Base-by-base conservation (phyloP, 2,329 filamentous ascomycete species). In the Xylaria sp. region DNA sequence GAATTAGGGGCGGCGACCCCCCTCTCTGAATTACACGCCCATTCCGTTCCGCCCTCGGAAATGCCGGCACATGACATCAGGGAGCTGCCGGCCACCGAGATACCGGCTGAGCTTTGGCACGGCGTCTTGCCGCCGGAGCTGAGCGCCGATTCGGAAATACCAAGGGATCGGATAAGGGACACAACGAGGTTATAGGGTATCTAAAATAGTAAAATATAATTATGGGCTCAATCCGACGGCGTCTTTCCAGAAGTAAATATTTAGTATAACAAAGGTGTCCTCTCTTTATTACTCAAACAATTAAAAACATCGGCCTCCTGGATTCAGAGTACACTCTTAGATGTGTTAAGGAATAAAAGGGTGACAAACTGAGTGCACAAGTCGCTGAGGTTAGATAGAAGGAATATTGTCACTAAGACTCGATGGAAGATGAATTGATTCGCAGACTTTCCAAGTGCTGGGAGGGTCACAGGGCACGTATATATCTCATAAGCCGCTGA, bases 121-220 rank as follows among this genome's bases (percentile, higher is more conserved):
- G 58, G 36, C 4, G 58, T 39, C 19, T 59, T 69, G 68, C 64
- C 65, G 9, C 12, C 57, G 3, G 68, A 70, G 57, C 55, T 68
- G 1, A 65, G 61, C 36, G 57, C 68, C 1, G 68, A 67, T n/a
- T 21, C 30, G 21, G 67, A 68, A 36, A 36, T 68, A 21, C 54
- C 53, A 5, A 24, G 21, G 12, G 48, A 60, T 47, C 61, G 57
- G n/a, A 17, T 11, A 14, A 4, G 9, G 11, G 36, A 21, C 21
- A 34, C n/a, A 8, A 2, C 48, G 24, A 51, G 59, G 53, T 58
- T 7, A 59, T 66, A 39, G 62, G 8, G 50, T 53, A 27, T 47
- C 24, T 36, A 24, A 57, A 51, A 32, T 50, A 45, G 21, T 51
- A 11, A 50, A 64, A 59, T 30, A 64, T 42, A 34, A 54, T 54